These are phyloP conservation scores for Sphaerostilbella broomeana DNA, from an alignment of 2,329 filamentous ascomycete genomes.

Conservation along the genomic window DNA sequence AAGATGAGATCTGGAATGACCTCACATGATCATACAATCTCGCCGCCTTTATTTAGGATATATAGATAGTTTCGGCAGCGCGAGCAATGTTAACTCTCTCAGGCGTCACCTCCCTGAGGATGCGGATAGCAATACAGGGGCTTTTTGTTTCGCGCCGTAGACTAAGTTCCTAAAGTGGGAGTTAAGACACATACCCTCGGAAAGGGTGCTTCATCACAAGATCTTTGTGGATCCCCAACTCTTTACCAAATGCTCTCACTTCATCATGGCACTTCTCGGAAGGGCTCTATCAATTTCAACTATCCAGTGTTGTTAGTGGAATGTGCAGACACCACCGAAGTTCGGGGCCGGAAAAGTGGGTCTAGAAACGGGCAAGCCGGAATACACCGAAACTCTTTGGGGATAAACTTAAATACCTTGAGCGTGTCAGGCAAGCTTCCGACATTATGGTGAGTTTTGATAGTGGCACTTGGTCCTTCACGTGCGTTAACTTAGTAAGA, in stretches of 20 bases:
- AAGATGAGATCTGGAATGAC: not conserved
- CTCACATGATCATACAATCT: conserved; percentile 51
- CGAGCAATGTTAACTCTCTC: conserved; percentile 73
- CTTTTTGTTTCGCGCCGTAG: conserved; percentile 23
- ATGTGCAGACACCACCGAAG: not conserved
- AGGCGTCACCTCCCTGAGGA: conserved; percentile 76
- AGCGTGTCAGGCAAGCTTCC: conserved; percentile 52
- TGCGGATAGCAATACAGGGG: conserved; percentile 64
- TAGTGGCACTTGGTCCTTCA: not conserved
- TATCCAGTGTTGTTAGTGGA: conserved; percentile 1
- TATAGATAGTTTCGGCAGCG: conserved; percentile 74
- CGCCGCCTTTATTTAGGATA: conserved; percentile 61
- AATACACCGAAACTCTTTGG: too few relatives aligned
- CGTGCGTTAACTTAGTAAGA: not conserved
- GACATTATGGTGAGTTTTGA: conserved; percentile 48
- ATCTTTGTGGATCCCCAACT: conserved; percentile 27
- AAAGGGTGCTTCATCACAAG: conserved; percentile 25
- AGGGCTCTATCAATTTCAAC: conserved; percentile 62
- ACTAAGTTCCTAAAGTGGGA: not conserved
- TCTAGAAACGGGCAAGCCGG: too few relatives aligned
- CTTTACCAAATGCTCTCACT: conserved; percentile 33
- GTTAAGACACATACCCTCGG: conserved; percentile 1
- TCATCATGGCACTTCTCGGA: conserved; percentile 68
- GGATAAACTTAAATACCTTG: not conserved
- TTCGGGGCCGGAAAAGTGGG: not conserved